Conservation (phyloP, 2,329 filamentous ascomycete species). For the Volutella citrinella region DNA sequence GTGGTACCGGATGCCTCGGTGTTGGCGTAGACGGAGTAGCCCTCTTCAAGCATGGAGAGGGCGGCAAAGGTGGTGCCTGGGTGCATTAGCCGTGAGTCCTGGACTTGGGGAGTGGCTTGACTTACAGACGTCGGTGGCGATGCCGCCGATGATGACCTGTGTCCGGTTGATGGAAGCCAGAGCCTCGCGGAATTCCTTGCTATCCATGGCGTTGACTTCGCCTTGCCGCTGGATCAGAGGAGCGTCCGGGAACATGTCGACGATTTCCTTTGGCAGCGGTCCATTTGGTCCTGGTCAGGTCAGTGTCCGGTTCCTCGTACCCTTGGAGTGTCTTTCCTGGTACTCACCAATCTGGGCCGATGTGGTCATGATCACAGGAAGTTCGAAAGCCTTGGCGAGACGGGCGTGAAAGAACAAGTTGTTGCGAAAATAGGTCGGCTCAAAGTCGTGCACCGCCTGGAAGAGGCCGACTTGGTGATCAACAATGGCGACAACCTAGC, state of each 20-base stretch:
- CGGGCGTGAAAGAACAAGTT: slow-evolving; percentile 57
- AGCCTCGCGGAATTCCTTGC: slow-evolving; percentile 54
- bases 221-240: slow-evolving; percentile 56
- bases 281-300: slow-evolving; percentile 50
- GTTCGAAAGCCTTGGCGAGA: slow-evolving; percentile 53
- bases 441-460: slow-evolving; percentile 53
- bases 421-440: slow-evolving; percentile 52
- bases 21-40: slow-evolving; percentile 60
- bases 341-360: slow-evolving; percentile 23
- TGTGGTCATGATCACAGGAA: slow-evolving; percentile 57
- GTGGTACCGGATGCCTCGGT: slow-evolving; percentile 57
- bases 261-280: slow-evolving; percentile 55
- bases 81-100: no score
- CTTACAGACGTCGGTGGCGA: slow-evolving; percentile 62
- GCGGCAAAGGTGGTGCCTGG: slow-evolving; percentile 60
- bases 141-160: slow-evolving; percentile 60
- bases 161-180: no score
- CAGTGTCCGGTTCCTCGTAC: slow-evolving; percentile 24
- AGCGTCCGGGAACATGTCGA: slow-evolving; percentile 54
- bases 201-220: slow-evolving; percentile 64
- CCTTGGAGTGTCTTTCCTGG: no score
- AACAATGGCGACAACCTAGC: slow-evolving; percentile 5
- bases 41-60: slow-evolving; percentile 54
- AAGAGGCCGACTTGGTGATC: slow-evolving; percentile 40
- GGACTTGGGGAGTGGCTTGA: no score